Conservation (phyloP, 2,329 filamentous ascomycete genomes). For the Pseudocercospora ulei region DNA sequence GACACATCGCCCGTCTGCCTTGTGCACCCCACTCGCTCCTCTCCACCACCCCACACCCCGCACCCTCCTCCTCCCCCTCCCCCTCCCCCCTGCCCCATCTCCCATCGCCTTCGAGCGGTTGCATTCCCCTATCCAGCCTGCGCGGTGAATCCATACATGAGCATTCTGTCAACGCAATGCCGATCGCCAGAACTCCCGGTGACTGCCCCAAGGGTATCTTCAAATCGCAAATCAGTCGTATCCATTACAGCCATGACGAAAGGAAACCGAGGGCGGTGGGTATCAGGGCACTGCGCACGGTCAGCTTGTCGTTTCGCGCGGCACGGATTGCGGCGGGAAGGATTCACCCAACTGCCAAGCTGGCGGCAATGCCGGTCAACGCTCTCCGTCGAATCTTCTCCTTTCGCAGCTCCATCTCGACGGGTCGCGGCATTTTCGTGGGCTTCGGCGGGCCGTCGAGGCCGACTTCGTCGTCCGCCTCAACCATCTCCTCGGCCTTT, state of each 20-base stretch:
- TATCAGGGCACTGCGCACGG: slow-evolving; percentile 25
- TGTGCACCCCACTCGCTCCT: no score
- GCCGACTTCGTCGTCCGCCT: slow-evolving; percentile 43
- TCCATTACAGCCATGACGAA: slow-evolving; percentile 1
- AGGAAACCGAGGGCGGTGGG: slow-evolving; percentile 26
- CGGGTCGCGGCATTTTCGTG: slow-evolving; percentile 62
- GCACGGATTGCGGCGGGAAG: slow-evolving; percentile 40
- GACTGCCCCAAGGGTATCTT: slow-evolving; percentile 4
- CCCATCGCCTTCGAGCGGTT: no score
- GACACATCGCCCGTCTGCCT: no score
- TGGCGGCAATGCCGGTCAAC: slow-evolving; percentile 74
- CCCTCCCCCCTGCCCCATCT: no score
- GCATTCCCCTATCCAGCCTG: no score
- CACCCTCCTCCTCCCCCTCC: no score
- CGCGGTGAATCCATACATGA: slow-evolving; percentile 3
- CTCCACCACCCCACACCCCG: no score
- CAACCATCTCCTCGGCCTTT: slow-evolving; percentile 60
- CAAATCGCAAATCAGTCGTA: slow-evolving; percentile 5
- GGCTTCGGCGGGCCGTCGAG: slow-evolving; percentile 35
- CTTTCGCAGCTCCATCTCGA: slow-evolving; percentile 71
- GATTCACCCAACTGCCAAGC: slow-evolving; percentile 85
- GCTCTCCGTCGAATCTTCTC: slow-evolving; percentile 79
- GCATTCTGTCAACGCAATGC: slow-evolving; percentile 4
- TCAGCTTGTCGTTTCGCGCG: slow-evolving; percentile 11
- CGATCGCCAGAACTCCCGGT: slow-evolving; percentile 3